Evolutionary conservation across 2,329 filamentous ascomycete genomes (phyloP).

Genomic region (Berkeleyomyces rouxiae): DNA sequence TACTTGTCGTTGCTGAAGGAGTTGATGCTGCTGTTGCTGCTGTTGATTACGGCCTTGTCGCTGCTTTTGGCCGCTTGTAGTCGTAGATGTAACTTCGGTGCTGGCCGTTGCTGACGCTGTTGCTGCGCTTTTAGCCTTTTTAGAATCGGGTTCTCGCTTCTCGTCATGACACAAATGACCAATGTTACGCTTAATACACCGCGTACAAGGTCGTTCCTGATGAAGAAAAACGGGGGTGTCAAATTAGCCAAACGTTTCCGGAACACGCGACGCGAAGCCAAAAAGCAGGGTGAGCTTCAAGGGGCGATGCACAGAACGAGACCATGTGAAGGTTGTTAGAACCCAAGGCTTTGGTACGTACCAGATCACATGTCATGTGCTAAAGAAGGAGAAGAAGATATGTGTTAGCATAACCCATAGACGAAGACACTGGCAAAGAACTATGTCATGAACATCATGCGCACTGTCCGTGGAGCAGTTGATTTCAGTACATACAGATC

Average conservation of each 20-base stretch:
- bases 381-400: conserved; percentile 22
- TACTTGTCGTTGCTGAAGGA: conserved; percentile 17
- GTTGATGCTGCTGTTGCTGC: conserved; percentile 19
- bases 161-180: conserved; percentile 97
- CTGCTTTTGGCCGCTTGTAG: conserved; percentile 16
- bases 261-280: background rate
- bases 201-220: conserved; percentile 86
- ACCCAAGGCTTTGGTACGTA: conserved; percentile 33
- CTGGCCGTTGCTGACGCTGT: conserved; percentile 21
- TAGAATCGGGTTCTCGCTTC: conserved; percentile 66
- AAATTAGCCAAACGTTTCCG: conserved; percentile 16
- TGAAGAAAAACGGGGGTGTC: conserved; percentile 19
- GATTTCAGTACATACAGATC: conserved; percentile 53
- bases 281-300: conserved; percentile 16
- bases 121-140: conserved; percentile 57
- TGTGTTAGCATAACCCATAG: background rate
- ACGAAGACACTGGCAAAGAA: background rate
- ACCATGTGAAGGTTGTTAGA: background rate
- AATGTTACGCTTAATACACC: conserved; percentile 97
- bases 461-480: background rate
- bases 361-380: conserved; percentile 89
- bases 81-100: background rate
- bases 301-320: background rate
- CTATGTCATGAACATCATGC: background rate
- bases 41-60: conserved; percentile 17